Percentiles rank a stretch among this genome's conserved stretches.
Evolutionary conservation across 495 filamentous ascomycete genomes (phyloP).

Genomic region (Annulohypoxylon maeteangense): DNA sequence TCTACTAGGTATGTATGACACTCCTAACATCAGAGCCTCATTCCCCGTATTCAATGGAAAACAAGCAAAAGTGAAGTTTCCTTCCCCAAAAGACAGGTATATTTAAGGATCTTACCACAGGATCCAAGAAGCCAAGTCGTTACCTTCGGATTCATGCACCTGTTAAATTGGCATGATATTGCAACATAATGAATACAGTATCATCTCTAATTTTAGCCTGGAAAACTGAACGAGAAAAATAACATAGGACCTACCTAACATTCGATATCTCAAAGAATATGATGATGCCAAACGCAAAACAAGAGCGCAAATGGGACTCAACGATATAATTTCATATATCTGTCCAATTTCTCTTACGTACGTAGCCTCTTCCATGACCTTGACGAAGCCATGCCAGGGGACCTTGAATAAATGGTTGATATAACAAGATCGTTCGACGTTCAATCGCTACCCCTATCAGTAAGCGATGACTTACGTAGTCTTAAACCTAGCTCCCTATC

Average conservation of each 20-base stretch:
- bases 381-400: neutral
- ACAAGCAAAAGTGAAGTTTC: too few species aligned
- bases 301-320: neutral
- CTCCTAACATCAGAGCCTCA: too few species aligned
- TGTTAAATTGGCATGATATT: neutral
- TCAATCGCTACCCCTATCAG: conserved; percentile 3
- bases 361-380: neutral
- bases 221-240: too few species aligned
- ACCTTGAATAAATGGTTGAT: neutral
- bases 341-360: conserved; percentile 26
- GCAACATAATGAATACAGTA: neutral
- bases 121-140: too few species aligned
- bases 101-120: too few species aligned
- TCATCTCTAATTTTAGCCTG: too few species aligned
- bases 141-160: too few species aligned
- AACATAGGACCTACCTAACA: neutral
- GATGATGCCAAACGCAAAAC: neutral
- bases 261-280: neutral
- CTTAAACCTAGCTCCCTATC: conserved; percentile 18
- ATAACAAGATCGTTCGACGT: conserved; percentile 14
- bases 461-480: conserved; percentile 36
- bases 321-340: neutral
- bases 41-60: too few species aligned
- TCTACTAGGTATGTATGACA: too few species aligned
- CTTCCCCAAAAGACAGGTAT: too few species aligned